Evolutionary conservation across 768 basidiomycete genomes (phyloP).

Genomic region (Lactifluus rugatus): DNA sequence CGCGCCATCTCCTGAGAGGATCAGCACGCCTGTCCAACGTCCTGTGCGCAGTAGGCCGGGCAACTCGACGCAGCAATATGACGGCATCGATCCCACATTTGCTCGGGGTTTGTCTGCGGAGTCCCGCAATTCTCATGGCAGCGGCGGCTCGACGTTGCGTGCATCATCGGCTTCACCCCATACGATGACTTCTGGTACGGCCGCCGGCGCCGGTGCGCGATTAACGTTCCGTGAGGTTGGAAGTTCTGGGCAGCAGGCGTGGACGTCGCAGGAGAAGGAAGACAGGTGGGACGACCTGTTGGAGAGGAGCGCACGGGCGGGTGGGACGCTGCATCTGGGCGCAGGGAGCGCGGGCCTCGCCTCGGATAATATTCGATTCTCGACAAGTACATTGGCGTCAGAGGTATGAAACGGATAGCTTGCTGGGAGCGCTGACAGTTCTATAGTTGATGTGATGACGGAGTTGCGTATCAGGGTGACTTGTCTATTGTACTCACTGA

Average conservation of each 20-base stretch:
- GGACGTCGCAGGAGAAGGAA: constrained; percentile 63
- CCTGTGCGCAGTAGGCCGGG: constrained; percentile 21
- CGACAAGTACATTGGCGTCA: constrained; percentile 21
- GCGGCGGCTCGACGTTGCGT: constrained; percentile 15
- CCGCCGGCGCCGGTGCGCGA: constrained; percentile 22
- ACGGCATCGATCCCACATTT: constrained; percentile 5
- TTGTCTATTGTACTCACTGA: background rate
- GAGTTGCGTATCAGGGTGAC: background rate
- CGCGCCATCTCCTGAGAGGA: constrained; percentile 17
- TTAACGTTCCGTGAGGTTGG: constrained; percentile 42
- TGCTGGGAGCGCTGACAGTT: background rate
- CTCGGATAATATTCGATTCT: constrained; percentile 36
- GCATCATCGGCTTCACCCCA: constrained; percentile 8
- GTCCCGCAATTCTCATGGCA: constrained; percentile 10
- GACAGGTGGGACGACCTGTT: constrained; percentile 63
- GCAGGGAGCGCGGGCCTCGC: constrained; percentile 30
- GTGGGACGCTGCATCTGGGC: constrained; percentile 60
- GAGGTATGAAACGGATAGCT: background rate
- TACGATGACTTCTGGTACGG: background rate
- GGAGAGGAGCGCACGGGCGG: constrained; percentile 55
- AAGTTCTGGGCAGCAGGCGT: constrained; percentile 28
- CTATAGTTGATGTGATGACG: background rate
- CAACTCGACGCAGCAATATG: constrained; percentile 14
- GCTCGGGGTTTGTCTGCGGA: constrained; percentile 21
- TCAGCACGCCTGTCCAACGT: constrained; percentile 20